These are phyloP conservation scores for Pezicula neosporulosa DNA, from an alignment of 2,329 filamentous ascomycete species.

Conservation along the genomic window DNA sequence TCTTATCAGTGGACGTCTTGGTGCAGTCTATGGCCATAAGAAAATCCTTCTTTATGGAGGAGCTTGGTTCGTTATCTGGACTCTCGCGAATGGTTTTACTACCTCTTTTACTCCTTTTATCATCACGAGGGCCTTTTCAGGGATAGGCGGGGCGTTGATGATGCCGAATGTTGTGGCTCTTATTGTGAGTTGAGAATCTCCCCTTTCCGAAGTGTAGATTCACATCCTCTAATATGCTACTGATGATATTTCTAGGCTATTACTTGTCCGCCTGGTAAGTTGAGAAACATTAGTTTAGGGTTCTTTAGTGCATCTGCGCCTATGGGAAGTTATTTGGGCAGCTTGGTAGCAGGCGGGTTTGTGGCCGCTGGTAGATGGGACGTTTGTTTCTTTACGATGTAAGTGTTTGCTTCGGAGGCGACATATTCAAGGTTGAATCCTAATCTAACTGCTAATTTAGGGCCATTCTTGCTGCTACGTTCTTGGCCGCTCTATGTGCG, in stretches of 20 bases:
- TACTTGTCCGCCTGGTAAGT: conserved; percentile 42
- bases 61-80: conserved; percentile 37
- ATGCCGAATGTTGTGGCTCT: conserved; percentile 49
- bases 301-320: conserved; percentile 43
- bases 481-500: conserved; percentile 1
- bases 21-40: conserved; percentile 47
- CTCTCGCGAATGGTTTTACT: conserved; percentile 41
- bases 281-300: conserved; percentile 39
- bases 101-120: conserved; percentile 38
- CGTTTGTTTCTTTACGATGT: conserved; percentile 26
- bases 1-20: conserved; percentile 44
- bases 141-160: conserved; percentile 45
- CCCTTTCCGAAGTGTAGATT: too few relatives aligned
- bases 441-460: not conserved
- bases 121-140: conserved; percentile 41
- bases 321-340: conserved; percentile 38
- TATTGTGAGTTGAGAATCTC: conserved; percentile 22
- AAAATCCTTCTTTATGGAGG: conserved; percentile 40
- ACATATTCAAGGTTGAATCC: not conserved
- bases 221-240: too few relatives aligned
- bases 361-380: conserved; percentile 31
- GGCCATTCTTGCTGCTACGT: not conserved
- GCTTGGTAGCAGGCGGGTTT: conserved; percentile 35
- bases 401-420: not conserved
- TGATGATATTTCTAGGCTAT: conserved; percentile 17